Conservation (phyloP, 2,329 filamentous ascomycete species). For the Nemania diffusa region DNA sequence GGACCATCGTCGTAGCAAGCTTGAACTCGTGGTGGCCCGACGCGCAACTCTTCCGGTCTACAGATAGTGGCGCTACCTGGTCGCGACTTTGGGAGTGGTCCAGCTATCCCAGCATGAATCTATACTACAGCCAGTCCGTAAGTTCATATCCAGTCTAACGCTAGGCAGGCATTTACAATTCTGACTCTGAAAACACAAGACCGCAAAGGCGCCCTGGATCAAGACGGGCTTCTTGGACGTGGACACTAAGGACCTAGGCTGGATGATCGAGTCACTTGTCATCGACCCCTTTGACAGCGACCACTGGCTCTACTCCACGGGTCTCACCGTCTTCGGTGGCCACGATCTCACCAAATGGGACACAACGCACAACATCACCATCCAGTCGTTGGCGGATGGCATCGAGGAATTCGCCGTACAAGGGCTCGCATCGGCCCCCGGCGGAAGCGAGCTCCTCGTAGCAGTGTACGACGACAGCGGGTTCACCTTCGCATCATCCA, state of each 20-base stretch:
- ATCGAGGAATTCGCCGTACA: slow-evolving; percentile 65
- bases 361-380: slow-evolving; percentile 56
- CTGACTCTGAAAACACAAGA: slow-evolving; percentile 36
- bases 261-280: slow-evolving; percentile 69
- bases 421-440: slow-evolving; percentile 59
- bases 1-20: slow-evolving; percentile 66
- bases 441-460: slow-evolving; percentile 62
- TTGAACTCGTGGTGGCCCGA: slow-evolving; percentile 71
- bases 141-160: slow-evolving; percentile 18
- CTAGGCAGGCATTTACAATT: background rate
- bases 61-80: slow-evolving; percentile 65
- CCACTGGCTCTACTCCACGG: slow-evolving; percentile 71
- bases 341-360: slow-evolving; percentile 68
- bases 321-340: slow-evolving; percentile 64
- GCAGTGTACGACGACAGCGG: slow-evolving; percentile 64
- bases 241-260: slow-evolving; percentile 64
- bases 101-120: slow-evolving; percentile 56
- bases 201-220: slow-evolving; percentile 64
- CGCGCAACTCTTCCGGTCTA: slow-evolving; percentile 65
- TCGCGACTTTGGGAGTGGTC: slow-evolving; percentile 64
- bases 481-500: slow-evolving; percentile 57
- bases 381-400: slow-evolving; percentile 62
- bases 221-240: slow-evolving; percentile 59
- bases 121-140: slow-evolving; percentile 59
- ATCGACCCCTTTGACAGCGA: slow-evolving; percentile 69